Evolutionary conservation across 2,329 filamentous ascomycete species (phyloP).

Genomic region (Colletotrichum lentis): DNA sequence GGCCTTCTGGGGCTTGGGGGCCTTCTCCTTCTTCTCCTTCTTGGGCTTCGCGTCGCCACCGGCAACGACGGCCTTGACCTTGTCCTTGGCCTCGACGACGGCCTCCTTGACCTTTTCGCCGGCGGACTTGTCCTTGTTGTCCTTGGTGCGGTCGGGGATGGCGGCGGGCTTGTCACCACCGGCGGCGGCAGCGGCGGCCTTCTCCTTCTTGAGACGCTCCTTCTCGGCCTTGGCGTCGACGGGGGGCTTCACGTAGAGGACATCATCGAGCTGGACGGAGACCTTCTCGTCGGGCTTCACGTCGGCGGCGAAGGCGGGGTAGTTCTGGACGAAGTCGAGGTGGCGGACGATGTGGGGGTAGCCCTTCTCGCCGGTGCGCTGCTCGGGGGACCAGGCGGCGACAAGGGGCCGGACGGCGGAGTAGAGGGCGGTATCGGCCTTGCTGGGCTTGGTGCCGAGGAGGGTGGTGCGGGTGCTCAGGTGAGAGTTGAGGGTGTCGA

Average conservation of each 20-base stretch:
- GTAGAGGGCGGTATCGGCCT: conserved; percentile 87
- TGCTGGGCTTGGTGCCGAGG: conserved; percentile 87
- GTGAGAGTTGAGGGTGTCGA: conserved; percentile 84
- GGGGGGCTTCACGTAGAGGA: conserved; percentile 87
- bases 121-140: conserved; percentile 63
- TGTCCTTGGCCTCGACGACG: conserved; percentile 58
- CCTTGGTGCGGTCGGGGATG: conserved; percentile 69
- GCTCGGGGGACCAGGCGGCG: conserved; percentile 80
- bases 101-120: conserved; percentile 58
- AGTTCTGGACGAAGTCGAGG: conserved; percentile 95
- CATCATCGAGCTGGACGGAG: conserved; percentile 77
- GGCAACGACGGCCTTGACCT: conserved; percentile 54
- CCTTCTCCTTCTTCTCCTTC: conserved; percentile 93
- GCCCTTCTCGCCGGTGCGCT: conserved; percentile 88
- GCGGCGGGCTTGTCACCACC: conserved; percentile 56
- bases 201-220: conserved; percentile 96
- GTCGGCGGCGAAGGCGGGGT: conserved; percentile 74
- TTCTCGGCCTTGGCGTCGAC: conserved; percentile 95
- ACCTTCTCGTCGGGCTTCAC: conserved; percentile 79
- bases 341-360: conserved; percentile 91
- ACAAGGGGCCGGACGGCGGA: conserved; percentile 79
- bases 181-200: conserved; percentile 71
- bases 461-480: conserved; percentile 88
- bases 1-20: conserved; percentile 76
- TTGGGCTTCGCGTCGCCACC: conserved; percentile 59